phyloP scores from a whole-genome alignment of 192 early-diverging fungal genomes.

The Rhizophagus clarus region DNA sequence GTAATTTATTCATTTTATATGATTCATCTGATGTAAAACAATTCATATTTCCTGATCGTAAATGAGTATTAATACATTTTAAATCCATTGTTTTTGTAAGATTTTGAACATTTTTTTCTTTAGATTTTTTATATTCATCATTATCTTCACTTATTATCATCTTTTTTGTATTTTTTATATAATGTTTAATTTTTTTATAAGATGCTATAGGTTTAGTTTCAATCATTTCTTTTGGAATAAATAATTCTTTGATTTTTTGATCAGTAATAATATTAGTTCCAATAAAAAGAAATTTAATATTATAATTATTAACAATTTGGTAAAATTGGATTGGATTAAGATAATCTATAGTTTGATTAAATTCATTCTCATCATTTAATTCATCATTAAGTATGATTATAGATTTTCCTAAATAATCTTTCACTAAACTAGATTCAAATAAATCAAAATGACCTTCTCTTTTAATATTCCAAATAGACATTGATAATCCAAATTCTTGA shows the following conservation, averaged over 20 bases:
- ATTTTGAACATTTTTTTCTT: too few species aligned
- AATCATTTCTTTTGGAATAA: not conserved
- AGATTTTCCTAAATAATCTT: not conserved
- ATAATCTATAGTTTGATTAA: not conserved
- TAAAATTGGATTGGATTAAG: not conserved
- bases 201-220: not conserved
- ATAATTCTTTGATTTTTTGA: not conserved
- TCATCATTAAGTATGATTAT: not conserved
- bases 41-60: not conserved
- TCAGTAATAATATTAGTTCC: not conserved
- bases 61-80: not conserved
- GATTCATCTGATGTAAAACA: too few species aligned
- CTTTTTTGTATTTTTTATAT: too few species aligned
- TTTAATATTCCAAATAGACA: not conserved
- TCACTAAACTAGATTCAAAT: not conserved
- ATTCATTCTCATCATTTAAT: not conserved
- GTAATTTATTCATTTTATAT: not conserved
- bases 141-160: too few species aligned
- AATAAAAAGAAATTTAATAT: not conserved
- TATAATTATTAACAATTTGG: not conserved
- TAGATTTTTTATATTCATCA: too few species aligned
- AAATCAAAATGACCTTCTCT: not conserved
- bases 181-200: too few species aligned
- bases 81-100: not conserved
- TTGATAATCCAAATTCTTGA: not conserved